Percentiles rank a stretch among this genome's conserved stretches.
Conservation (phyloP, 805 yeast genomes). For the Wickerhamiella azyma region DNA sequence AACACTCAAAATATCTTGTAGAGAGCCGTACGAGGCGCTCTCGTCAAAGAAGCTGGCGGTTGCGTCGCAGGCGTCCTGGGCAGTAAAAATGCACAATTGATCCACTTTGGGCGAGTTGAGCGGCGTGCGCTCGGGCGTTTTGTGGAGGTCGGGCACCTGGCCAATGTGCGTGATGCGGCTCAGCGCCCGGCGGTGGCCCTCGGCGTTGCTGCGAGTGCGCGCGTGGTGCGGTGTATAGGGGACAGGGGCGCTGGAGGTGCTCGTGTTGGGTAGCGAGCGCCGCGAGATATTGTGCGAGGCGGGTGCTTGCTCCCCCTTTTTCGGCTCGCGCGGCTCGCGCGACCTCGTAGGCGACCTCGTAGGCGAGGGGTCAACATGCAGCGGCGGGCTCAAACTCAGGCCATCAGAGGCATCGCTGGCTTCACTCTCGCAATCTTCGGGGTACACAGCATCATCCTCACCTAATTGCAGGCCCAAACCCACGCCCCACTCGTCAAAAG, state of each 20-base stretch:
- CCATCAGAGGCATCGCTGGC: neutral
- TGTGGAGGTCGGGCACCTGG: neutral
- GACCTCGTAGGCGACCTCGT: too few species aligned
- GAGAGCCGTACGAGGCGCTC: conserved; percentile 4
- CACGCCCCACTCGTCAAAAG: neutral
- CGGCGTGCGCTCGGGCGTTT: conserved; percentile 9
- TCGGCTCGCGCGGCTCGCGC: neutral
- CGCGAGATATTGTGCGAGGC: too few species aligned
- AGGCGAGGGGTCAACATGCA: neutral
- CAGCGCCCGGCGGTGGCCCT: conserved; percentile 6
- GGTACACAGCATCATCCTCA: too few species aligned
- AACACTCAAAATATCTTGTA: conserved; percentile 23
- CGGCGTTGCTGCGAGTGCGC: neutral
- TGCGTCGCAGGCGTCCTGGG: neutral
- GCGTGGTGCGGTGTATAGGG: neutral
- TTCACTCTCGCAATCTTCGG: too few species aligned
- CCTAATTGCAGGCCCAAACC: too few species aligned
- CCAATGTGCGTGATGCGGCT: conserved; percentile 11
- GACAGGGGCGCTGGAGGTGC: neutral
- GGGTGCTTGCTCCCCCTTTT: too few species aligned
- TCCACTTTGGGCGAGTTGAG: conserved; percentile 10
- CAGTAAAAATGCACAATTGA: conserved; percentile 6
- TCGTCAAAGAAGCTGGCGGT: neutral
- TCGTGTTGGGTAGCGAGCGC: too few species aligned
- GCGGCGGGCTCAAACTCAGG: neutral